Percentiles rank a stretch among this genome's conserved stretches.
These are phyloP conservation scores for Acmispon strigosus DNA, from an alignment of 306 rosid species.

Conservation along the genomic window DNA sequence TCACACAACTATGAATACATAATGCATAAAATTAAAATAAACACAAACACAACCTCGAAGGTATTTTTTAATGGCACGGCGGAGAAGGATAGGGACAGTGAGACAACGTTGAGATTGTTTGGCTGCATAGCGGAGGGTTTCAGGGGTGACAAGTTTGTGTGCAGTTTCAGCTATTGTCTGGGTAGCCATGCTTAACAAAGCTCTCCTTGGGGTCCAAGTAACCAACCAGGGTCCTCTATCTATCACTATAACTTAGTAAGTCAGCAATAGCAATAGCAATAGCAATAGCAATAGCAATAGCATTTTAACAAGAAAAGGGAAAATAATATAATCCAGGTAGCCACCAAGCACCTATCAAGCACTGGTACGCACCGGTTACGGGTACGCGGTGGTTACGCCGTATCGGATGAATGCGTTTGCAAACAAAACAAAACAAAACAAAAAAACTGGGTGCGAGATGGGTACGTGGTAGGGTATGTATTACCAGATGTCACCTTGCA, in stretches of 20 bases:
- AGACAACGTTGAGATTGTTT: conserved; percentile 77
- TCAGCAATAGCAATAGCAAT: not conserved
- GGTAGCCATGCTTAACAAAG: conserved; percentile 50
- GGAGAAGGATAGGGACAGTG: conserved; percentile 68
- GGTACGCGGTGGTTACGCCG: too few relatives aligned
- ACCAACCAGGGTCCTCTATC: not conserved
- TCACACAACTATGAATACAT: not conserved
- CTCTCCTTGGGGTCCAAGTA: conserved; percentile 1
- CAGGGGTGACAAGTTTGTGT: conserved; percentile 58
- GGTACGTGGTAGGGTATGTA: too few relatives aligned
- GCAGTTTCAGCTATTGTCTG: conserved; percentile 52
- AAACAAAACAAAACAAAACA: too few relatives aligned
- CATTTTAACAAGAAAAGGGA: too few relatives aligned
- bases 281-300: too few relatives aligned
- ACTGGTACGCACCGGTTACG: too few relatives aligned
- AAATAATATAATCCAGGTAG: too few relatives aligned
- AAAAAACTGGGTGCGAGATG: too few relatives aligned
- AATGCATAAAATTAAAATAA: not conserved
- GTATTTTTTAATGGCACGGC: conserved; percentile 81
- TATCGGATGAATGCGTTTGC: too few relatives aligned
- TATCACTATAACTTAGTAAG: not conserved
- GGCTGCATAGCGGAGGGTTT: conserved; percentile 68
- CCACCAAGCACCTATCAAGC: too few relatives aligned
- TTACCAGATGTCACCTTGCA: too few relatives aligned
- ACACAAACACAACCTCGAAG: conserved; percentile 45